Percentiles rank a stretch among this genome's conserved stretches.
Conservation (phyloP, 768 basidiomycete genomes). For the Trametes elegans region DNA sequence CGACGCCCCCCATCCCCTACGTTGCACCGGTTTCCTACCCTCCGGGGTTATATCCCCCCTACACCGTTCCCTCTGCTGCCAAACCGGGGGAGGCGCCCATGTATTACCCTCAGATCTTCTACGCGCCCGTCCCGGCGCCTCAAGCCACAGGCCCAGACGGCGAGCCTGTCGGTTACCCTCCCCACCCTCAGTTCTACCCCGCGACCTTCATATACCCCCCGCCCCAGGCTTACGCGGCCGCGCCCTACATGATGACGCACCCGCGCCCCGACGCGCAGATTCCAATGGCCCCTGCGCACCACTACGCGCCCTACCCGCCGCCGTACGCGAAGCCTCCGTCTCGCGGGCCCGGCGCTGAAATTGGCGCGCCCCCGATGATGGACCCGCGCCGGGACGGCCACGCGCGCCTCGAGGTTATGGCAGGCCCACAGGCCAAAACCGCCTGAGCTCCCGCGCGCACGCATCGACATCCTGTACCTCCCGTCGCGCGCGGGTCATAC, state of each 20-base stretch:
- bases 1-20: slow-evolving; percentile 51
- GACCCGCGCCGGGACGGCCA: slow-evolving; percentile 15
- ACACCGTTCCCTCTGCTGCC: slow-evolving; percentile 40
- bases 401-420: slow-evolving; percentile 2
- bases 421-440: slow-evolving; percentile 2
- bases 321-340: slow-evolving; percentile 41
- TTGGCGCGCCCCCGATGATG: slow-evolving; percentile 19
- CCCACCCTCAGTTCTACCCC: slow-evolving; percentile 43
- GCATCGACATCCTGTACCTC: too few relatives aligned
- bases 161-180: slow-evolving; percentile 39
- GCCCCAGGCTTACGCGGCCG: slow-evolving; percentile 32
- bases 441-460: background rate
- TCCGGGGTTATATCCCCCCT: slow-evolving; percentile 55
- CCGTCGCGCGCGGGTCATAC: background rate
- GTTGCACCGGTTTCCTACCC: slow-evolving; percentile 52
- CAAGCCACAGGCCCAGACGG: slow-evolving; percentile 42
- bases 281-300: slow-evolving; percentile 18
- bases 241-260: slow-evolving; percentile 46
- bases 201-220: slow-evolving; percentile 44
- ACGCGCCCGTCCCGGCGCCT: slow-evolving; percentile 40
- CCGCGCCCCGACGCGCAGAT: slow-evolving; percentile 19
- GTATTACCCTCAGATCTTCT: slow-evolving; percentile 52
- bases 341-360: slow-evolving; percentile 24
- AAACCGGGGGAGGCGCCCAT: slow-evolving; percentile 52
- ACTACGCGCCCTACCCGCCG: slow-evolving; percentile 40